Base-by-base conservation (phyloP, 306 rosid genomes). In the Nissolia schottii region DNA sequence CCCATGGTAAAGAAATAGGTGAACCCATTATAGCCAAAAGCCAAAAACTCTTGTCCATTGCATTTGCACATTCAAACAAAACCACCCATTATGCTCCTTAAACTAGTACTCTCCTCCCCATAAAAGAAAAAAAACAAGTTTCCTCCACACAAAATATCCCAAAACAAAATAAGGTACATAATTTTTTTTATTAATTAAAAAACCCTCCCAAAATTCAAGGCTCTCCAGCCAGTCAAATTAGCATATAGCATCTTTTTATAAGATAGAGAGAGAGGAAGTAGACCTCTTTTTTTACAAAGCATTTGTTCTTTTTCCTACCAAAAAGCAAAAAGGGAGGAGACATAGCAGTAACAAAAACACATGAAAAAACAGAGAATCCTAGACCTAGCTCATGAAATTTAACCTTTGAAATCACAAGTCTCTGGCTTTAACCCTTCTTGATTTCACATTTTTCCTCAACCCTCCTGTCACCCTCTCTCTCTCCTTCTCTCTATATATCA, bases 161-260 rank as follows among this genome's bases (percentile, higher is more conserved):
- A n/a, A 62, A 76, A 79, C 67, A 48, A 63, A 63, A 68, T 78
- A 61, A 49, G 56, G 23, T 23, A 20, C 13, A 57, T 43, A 71
- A 64, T 37, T 56, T 55, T 19, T 25, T 55, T 4, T 41, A n/a
- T 41, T 38, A 12, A 7, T 22, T 28, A 32, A 62, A 7, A 3
- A 27, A 37, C 28, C 57, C 10, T 55, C 86, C 86, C 51, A 57
- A 57, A 63, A 70, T 75, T 56, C 73, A 80, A 70, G 84, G 81
- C 40, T 64, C 70, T 70, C 78, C 81, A 54, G 19, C 84, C 81
- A 80, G 70, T 75, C 65, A 75, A 72, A 79, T 77, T 61, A 74
- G 65, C 76, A 79, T 58, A 24, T 64, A 57, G 53, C 53, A 55
- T 57, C 8, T 35, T 35, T 45, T 34, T 23, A n/a, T 51, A n/a